Conservation (phyloP, 257 asterid genomes). For the Nicotiana tomentosiformis region DNA sequence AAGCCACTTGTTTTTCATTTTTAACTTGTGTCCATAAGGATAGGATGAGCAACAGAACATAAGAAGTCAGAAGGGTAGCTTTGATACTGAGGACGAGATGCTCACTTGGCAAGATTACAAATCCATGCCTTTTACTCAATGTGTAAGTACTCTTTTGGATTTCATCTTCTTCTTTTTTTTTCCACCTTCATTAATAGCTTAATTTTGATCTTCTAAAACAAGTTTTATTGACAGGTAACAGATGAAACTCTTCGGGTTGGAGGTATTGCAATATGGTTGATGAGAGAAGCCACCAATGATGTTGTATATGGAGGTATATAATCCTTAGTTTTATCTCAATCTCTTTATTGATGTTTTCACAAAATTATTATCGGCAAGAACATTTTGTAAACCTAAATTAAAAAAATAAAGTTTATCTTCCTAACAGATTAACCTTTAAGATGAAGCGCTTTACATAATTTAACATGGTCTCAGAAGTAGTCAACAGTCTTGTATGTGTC, state of each 20-base stretch:
- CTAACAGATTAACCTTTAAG: not conserved
- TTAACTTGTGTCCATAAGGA: conserved; percentile 10
- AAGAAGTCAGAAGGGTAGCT: conserved; percentile 27
- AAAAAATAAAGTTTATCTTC: too few species aligned
- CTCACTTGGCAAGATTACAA: conserved; percentile 82
- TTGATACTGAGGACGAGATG: conserved; percentile 35
- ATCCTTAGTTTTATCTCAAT: not conserved
- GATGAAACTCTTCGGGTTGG: conserved; percentile 88
- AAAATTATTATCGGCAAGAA: too few species aligned
- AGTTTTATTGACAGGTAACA: conserved; percentile 47
- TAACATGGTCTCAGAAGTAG: too few species aligned
- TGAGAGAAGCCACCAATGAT: conserved; percentile 82
- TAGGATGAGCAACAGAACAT: conserved; percentile 76
- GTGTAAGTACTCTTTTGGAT: conserved; percentile 41
- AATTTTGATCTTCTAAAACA: not conserved
- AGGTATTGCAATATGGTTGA: conserved; percentile 89
- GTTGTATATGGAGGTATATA: conserved; percentile 57
- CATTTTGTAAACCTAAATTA: too few species aligned
- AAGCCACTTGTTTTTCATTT: conserved; percentile 2
- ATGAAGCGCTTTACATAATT: not conserved
- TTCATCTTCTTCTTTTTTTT: not conserved
- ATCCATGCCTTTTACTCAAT: conserved; percentile 79
- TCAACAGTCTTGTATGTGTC: too few species aligned
- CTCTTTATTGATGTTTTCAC: not conserved
- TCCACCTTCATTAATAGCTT: not conserved